A percentile compares a stretch with the other conserved stretches of the same genome.
phyloP scores from a whole-genome alignment of 352 stramenopile species.

The Phytophthora lateralis region DNA sequence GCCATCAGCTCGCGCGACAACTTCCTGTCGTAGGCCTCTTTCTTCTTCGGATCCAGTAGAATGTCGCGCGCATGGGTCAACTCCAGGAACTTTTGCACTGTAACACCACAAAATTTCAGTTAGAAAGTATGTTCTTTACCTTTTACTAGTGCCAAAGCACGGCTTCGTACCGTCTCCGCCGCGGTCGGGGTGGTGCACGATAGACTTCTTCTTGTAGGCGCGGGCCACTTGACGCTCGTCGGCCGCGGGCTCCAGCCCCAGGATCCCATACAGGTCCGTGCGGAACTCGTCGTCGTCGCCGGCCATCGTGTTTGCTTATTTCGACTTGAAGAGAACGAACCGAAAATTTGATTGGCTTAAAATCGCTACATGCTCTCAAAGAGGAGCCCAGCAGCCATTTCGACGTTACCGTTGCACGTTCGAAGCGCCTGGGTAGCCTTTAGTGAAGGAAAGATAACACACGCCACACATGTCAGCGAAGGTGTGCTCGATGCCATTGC shows the following conservation, averaged over 20 bases:
- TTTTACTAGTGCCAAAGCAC: background rate
- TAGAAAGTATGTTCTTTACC: background rate
- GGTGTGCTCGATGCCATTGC: background rate
- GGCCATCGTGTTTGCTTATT: constrained; percentile 29
- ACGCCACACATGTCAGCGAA: constrained; percentile 23
- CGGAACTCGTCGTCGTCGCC: constrained; percentile 45
- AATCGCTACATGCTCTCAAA: constrained; percentile 68
- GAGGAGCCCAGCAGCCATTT: constrained; percentile 80
- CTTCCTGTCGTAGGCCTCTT: constrained; percentile 84
- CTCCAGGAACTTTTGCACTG: constrained; percentile 86
- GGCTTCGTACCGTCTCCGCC: constrained; percentile 68
- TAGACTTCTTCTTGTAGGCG: constrained; percentile 86
- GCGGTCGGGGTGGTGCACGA: constrained; percentile 80
- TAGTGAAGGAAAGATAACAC: constrained; percentile 26
- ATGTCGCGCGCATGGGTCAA: constrained; percentile 79
- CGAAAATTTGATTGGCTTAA: constrained; percentile 23
- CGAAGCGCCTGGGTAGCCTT: constrained; percentile 67
- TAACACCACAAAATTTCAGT: background rate
- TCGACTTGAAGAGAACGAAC: constrained; percentile 4
- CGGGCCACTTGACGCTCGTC: constrained; percentile 75
- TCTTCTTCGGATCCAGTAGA: constrained; percentile 79
- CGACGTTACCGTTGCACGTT: constrained; percentile 80
- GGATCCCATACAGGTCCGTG: constrained; percentile 75
- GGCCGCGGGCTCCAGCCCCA: constrained; percentile 68
- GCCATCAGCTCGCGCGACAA: constrained; percentile 64